phyloP scores from a whole-genome alignment of 2,329 filamentous ascomycete genomes.

The Fusarium phyllophilum region DNA sequence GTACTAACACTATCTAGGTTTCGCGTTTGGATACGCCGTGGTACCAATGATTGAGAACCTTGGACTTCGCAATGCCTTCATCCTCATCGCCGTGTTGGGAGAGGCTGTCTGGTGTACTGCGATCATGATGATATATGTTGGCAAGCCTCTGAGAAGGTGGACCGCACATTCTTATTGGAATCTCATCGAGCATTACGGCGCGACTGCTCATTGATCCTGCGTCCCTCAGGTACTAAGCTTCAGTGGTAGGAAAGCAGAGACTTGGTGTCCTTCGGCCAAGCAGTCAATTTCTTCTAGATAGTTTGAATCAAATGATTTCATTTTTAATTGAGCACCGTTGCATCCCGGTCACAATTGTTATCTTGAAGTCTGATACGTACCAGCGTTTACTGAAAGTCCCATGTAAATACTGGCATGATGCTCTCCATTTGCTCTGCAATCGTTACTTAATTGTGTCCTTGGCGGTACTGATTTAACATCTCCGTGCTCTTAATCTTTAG shows the following conservation, averaged over 20 bases:
- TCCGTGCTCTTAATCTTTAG: no score
- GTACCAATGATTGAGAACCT: slow-evolving; percentile 1
- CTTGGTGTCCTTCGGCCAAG: no score
- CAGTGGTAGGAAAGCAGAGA: neutral
- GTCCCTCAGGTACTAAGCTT: neutral
- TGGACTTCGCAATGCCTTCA: neutral
- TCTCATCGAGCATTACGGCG: neutral
- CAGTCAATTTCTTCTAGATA: neutral
- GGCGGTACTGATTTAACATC: neutral
- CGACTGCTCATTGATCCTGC: neutral
- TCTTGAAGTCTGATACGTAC: neutral
- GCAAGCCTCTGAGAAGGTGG: neutral
- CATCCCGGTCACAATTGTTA: no score
- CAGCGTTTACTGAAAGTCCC: neutral
- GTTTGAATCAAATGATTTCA: neutral
- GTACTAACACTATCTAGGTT: neutral
- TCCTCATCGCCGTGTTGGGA: neutral
- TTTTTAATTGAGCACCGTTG: no score
- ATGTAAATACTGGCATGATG: no score
- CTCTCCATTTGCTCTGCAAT: neutral
- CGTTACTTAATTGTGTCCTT: neutral
- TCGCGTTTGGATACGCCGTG: neutral
- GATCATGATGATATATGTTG: neutral
- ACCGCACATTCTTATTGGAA: neutral
- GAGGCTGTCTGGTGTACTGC: slow-evolving; percentile 4